Conservation (phyloP, 192 early-diverging fungal genomes). For the Helicostylum pulchrum region DNA sequence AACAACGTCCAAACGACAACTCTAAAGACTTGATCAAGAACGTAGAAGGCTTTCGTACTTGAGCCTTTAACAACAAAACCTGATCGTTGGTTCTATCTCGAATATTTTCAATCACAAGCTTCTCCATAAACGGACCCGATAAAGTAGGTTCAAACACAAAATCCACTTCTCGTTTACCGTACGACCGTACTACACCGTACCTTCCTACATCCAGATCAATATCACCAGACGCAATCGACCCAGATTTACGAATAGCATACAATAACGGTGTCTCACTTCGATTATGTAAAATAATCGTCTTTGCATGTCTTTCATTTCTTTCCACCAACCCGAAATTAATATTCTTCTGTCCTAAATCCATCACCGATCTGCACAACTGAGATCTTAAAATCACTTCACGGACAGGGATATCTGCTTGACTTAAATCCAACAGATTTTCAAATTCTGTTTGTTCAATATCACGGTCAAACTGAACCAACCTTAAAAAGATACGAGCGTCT, state of each 20-base stretch:
- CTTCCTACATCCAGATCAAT: constrained; percentile 74
- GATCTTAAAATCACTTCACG: constrained; percentile 89
- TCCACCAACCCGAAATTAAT: constrained; percentile 96
- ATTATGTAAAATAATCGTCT: constrained; percentile 87
- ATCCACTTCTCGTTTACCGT: constrained; percentile 87
- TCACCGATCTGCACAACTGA: constrained; percentile 76
- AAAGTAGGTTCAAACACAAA: constrained; percentile 92
- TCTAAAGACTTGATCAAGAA: constrained; percentile 75
- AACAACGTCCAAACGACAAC: constrained; percentile 76
- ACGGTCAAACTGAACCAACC: constrained; percentile 82
- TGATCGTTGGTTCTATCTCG: constrained; percentile 81
- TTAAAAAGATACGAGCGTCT: constrained; percentile 82
- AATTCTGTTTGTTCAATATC: constrained; percentile 82
- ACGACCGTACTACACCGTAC: constrained; percentile 86
- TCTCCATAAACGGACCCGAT: constrained; percentile 84
- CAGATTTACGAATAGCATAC: constrained; percentile 91
- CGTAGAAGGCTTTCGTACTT: constrained; percentile 81
- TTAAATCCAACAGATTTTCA: constrained; percentile 59
- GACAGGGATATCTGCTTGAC: constrained; percentile 66
- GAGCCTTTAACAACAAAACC: constrained; percentile 81
- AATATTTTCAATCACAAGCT: constrained; percentile 84
- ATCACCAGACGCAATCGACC: constrained; percentile 91
- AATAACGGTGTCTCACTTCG: constrained; percentile 85
- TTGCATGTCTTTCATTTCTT: constrained; percentile 79
- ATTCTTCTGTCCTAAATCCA: constrained; percentile 94